Base-by-base conservation (phyloP, 495 filamentous ascomycete genomes). In the Eremomyces bilateralis region DNA sequence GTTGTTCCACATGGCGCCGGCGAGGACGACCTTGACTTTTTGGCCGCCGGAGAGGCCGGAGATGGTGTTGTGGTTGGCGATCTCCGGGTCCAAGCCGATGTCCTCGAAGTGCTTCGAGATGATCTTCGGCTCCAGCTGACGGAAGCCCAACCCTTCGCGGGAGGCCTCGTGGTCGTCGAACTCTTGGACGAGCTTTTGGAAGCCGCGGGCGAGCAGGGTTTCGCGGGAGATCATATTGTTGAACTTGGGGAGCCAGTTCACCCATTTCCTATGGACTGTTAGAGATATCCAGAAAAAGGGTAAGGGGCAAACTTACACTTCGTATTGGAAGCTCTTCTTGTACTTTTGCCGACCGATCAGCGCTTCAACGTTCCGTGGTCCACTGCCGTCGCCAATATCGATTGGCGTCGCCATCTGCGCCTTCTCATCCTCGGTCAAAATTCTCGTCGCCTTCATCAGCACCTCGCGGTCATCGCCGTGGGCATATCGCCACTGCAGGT, bases 251-350 rank as follows among this genome's bases (percentile, higher is more conserved):
- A 92, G 71, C 48, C 77, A 66, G 38, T 67, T 64, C 43, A 74
- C 54, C 88, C 88, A 99, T 66, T 93, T 92, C 13, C 70, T 75
- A 41, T 12, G 27, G 4, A 10, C 2, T 13, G 22, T 42, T 60
- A 29, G 57, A 50, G 34, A 29, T 16, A 25, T 35, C 8, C 24
- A 13, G 13, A 13, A 28, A 28, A 13, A 8, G 13, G 24, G 13
- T 8, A 28, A 8, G 8, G 24, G 24, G 24, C 8, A 13, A 8
- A 63, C 65, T 63, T 66, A 74, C 61, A 94, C 70, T 59, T 99
- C 90, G 53, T 99, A 99, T 60, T 95, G 90, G 70, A 91, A 94
- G 29, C 74, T 75, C 69, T 95, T 99, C 73, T 99, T 95, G 59
- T 65, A 95, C 63, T 99, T 99, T 49, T 94, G 85, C 35, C 88